Base-by-base conservation (phyloP, 805 yeast genomes). In the Hemisphaericaspora nanyangensis region DNA sequence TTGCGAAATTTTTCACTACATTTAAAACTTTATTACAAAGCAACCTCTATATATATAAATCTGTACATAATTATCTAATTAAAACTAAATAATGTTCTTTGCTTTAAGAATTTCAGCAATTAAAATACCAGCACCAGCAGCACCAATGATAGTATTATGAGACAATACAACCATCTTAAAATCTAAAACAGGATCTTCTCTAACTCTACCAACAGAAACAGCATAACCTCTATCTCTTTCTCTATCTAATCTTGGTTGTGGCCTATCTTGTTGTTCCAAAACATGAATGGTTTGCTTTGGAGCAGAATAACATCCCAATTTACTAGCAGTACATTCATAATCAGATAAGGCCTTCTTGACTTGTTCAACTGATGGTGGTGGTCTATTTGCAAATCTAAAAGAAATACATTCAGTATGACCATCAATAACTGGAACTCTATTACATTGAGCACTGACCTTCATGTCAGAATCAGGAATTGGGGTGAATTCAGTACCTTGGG, bases 401-500 rank as follows among this genome's bases (percentile, higher is more conserved):
- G 96, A 78, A 45, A 93, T 86, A 66, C 96, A 88, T 60, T 88
- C 98, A 36, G 97, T 91, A 68, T 93, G 99, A 43, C 99, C 99
- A 61, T 93, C 99, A 44, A 89, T 82, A 45, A 93, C 99, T 10
- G 99, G 89, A 29, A 93, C 95, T 61, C 99, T 80, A 66, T 88
- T 93, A 67, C 99, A 89, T 60, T 93, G 96, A 26, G 99, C 99
- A 45, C 95, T 82, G 30, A 93, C 95, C 55, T 74, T 82, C 60
- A 91, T 68, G 53, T 87, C 88, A 24, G 80, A 80, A 36, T 79
- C 81, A 4, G 79, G 61, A 42, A 85, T 67, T 27, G 79, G 65
- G 12, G 72, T 70, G 49, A 87, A 77, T 17, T 77, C 78, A 33
- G 65, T 61, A 31, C 79, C 80, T 27, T 65, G 74, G 1, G 55